phyloP scores from a whole-genome alignment of 169 alveolate genomes.

The Cryptosporidium parvum region DNA sequence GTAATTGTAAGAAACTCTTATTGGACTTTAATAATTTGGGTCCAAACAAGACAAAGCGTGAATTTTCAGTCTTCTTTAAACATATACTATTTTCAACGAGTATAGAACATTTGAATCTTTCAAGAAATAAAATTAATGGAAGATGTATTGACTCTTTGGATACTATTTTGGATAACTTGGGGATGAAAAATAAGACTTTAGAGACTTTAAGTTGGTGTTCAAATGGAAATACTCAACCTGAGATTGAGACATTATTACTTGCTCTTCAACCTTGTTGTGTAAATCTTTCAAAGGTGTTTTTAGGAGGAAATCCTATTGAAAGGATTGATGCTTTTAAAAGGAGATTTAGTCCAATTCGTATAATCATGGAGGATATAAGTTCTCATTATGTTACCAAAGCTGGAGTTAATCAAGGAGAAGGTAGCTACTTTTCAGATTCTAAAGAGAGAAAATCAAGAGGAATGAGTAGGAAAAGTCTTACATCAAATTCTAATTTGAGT shows the following conservation, averaged over 20 bases:
- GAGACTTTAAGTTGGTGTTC: slow-evolving; percentile 69
- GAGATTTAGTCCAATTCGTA: slow-evolving; percentile 46
- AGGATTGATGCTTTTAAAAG: slow-evolving; percentile 71
- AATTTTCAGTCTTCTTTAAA: slow-evolving; percentile 36
- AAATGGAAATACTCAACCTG: slow-evolving; percentile 72
- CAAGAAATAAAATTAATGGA: slow-evolving; percentile 66
- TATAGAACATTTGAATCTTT: slow-evolving; percentile 35
- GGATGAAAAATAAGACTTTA: slow-evolving; percentile 32
- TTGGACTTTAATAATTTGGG: slow-evolving; percentile 60
- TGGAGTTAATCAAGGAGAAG: not conserved
- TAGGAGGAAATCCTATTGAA: slow-evolving; percentile 71
- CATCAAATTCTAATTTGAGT: not conserved
- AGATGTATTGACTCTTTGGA: slow-evolving; percentile 68
- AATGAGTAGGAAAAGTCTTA: not conserved
- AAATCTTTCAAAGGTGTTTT: slow-evolving; percentile 12
- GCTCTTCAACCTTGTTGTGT: slow-evolving; percentile 56
- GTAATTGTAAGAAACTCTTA: slow-evolving; percentile 30
- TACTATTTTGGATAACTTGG: slow-evolving; percentile 28
- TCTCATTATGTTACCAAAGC: not conserved
- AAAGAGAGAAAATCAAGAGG: not conserved
- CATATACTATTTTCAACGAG: slow-evolving; percentile 51
- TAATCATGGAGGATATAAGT: slow-evolving; percentile 43
- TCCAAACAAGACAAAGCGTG: slow-evolving; percentile 56
- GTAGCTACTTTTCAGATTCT: not conserved
- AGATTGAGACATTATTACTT: slow-evolving; percentile 47